These are phyloP conservation scores for Haplographium delicatum DNA, from an alignment of 495 filamentous ascomycete genomes.

Conservation along the genomic window DNA sequence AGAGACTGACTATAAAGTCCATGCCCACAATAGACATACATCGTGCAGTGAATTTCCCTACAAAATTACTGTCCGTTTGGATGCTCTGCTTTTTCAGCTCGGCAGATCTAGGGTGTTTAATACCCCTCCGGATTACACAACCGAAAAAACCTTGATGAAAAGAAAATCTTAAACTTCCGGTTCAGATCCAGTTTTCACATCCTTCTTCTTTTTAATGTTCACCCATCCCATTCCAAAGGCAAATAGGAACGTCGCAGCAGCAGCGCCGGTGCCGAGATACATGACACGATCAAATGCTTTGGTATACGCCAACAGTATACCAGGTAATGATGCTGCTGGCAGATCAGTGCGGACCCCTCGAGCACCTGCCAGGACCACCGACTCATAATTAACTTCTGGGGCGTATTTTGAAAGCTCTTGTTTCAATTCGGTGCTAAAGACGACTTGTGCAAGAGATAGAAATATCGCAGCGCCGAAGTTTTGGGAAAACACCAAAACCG, in stretches of 20 bases:
- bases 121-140: too few relatives aligned
- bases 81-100: too few relatives aligned
- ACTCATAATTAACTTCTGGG: constrained; percentile 25
- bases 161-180: too few relatives aligned
- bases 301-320: constrained; percentile 40
- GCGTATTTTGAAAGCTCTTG: constrained; percentile 22
- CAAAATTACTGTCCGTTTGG: too few relatives aligned
- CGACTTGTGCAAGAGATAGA: constrained; percentile 29
- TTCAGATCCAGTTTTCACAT: too few relatives aligned
- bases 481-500: constrained; percentile 29
- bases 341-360: constrained; percentile 34
- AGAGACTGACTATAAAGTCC: too few relatives aligned
- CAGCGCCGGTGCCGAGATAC: constrained; percentile 34
- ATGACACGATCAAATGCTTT: constrained; percentile 29
- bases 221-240: constrained; percentile 50
- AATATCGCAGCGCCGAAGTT: constrained; percentile 31
- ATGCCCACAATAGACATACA: too few relatives aligned
- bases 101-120: too few relatives aligned
- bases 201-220: constrained; percentile 43
- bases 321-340: constrained; percentile 23
- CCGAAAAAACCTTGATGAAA: too few relatives aligned
- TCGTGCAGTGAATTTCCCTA: too few relatives aligned
- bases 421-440: constrained; percentile 30
- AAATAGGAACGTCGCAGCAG: constrained; percentile 27
- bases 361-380: constrained; percentile 32